Conservation (phyloP, 176 grass and related monocot genomes). For the Typha latifolia region DNA sequence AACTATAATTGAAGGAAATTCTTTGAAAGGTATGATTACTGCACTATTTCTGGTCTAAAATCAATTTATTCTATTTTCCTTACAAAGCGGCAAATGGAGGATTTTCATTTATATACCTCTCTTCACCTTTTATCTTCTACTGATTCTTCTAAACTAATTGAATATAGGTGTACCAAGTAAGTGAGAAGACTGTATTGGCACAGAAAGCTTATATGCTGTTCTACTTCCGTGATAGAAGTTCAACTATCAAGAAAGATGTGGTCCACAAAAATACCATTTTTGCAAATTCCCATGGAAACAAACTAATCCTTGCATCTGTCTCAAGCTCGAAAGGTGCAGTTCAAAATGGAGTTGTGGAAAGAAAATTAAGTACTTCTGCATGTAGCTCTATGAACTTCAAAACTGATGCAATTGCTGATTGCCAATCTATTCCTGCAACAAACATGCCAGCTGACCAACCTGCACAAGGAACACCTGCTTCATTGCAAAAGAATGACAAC, state of each 20-base stretch:
- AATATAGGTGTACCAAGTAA: constrained; percentile 78
- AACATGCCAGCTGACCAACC: constrained; percentile 3
- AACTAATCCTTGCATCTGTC: constrained; percentile 18
- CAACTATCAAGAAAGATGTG: constrained; percentile 20
- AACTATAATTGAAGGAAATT: too few species aligned
- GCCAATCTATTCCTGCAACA: constrained; percentile 7
- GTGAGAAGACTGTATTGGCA: constrained; percentile 66
- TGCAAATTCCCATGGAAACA: constrained; percentile 34
- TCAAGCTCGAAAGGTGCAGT: constrained; percentile 29
- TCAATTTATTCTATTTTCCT: too few species aligned
- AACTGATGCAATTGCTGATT: constrained; percentile 4
- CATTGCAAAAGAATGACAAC: neutral
- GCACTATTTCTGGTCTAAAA: too few species aligned
- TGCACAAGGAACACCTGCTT: neutral
- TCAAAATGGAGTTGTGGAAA: constrained; percentile 19
- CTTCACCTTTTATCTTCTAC: neutral
- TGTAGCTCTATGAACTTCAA: constrained; percentile 11
- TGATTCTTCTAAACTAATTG: constrained; percentile 9
- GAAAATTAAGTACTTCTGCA: constrained; percentile 1
- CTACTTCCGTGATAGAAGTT: constrained; percentile 79
- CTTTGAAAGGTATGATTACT: too few species aligned
- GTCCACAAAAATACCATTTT: constrained; percentile 21
- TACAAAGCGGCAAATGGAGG: neutral
- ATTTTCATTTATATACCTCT: neutral
- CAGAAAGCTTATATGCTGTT: constrained; percentile 98